These are phyloP conservation scores for Fusarium chuoi DNA, from an alignment of 2,329 filamentous ascomycete species.

Conservation along the genomic window DNA sequence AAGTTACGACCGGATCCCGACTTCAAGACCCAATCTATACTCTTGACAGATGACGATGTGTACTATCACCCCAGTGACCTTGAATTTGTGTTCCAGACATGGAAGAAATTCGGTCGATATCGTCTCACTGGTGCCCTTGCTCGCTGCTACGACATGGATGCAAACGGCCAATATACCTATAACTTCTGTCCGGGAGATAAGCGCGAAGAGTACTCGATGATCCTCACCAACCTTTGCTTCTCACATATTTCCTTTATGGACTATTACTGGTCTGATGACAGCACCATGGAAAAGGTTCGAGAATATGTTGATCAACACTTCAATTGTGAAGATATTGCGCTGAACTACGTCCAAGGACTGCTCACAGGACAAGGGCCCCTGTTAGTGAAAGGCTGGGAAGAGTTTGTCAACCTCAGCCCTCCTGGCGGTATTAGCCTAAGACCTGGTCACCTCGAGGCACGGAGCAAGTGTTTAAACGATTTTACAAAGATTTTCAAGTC, in stretches of 20 bases:
- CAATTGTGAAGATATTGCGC: background rate
- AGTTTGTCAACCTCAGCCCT: background rate
- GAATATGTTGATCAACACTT: background rate
- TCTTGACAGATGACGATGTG: background rate
- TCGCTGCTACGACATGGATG: background rate
- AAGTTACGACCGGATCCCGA: background rate
- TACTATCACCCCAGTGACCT: background rate
- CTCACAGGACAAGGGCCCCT: background rate
- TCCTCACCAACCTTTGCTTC: background rate
- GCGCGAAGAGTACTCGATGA: background rate
- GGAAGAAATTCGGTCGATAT: background rate
- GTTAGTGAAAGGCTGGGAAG: background rate
- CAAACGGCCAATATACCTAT: background rate
- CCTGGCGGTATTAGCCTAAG: background rate
- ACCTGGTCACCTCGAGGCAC: background rate
- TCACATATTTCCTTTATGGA: background rate
- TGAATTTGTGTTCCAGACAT: background rate
- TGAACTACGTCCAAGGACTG: background rate
- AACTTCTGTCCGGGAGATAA: background rate
- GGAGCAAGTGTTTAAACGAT: background rate
- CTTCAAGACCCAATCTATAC: background rate
- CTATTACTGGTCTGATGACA: background rate
- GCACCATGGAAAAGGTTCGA: background rate
- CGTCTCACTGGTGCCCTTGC: background rate
- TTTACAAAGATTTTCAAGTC: background rate